Conservation (phyloP, 2,329 filamentous ascomycete genomes). For the Penicillium thymicola region DNA sequence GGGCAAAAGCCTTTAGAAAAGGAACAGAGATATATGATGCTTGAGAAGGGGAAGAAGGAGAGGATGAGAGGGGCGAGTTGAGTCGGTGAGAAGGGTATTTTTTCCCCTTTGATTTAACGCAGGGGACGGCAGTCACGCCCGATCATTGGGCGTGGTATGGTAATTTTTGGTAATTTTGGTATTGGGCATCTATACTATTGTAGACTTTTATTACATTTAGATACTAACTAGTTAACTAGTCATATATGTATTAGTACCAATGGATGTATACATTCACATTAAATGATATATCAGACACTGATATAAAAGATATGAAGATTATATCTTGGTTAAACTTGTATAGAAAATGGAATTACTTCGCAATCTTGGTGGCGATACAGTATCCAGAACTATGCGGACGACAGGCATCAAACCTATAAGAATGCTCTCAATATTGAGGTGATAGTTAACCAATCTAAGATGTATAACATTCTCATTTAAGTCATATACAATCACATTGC, state of each 20-base stretch:
- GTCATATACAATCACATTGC: neutral
- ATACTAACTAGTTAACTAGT: neutral
- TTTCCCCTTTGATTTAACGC: slow-evolving; percentile 11
- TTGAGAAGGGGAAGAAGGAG: slow-evolving; percentile 10
- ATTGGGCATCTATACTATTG: slow-evolving; percentile 12
- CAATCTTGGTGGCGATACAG: neutral
- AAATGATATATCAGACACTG: neutral
- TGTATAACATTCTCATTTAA: neutral
- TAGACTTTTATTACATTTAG: too few species aligned
- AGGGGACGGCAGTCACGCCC: neutral
- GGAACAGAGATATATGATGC: neutral
- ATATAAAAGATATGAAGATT: neutral
- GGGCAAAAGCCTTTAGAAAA: too few species aligned
- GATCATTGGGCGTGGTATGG: slow-evolving; percentile 6
- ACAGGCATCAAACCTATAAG: neutral
- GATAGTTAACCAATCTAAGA: neutral
- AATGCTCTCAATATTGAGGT: neutral
- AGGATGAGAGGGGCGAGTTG: slow-evolving; percentile 14
- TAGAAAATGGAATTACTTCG: neutral
- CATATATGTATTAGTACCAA: too few species aligned
- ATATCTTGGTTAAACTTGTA: neutral
- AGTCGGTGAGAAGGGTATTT: slow-evolving; percentile 28
- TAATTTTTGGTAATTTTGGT: slow-evolving; percentile 12
- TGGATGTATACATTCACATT: too few species aligned
- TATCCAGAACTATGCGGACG: neutral